These are phyloP conservation scores for Apiospora kogelbergensis DNA, from an alignment of 2,329 filamentous ascomycete genomes.

Conservation along the genomic window DNA sequence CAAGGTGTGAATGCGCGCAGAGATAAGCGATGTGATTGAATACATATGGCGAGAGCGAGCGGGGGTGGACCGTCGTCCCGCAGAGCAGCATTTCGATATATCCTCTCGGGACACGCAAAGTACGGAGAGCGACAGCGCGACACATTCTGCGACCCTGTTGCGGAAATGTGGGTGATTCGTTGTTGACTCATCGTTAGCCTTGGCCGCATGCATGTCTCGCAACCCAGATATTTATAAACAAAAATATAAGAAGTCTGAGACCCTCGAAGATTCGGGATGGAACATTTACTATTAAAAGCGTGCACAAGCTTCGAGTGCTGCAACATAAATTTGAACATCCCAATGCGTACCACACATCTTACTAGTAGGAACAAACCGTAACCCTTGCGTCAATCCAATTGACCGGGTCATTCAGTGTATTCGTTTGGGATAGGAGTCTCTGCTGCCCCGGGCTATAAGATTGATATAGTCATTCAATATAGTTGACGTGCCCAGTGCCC, in stretches of 20 bases:
- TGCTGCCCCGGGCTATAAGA: neutral
- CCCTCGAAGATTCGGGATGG: neutral
- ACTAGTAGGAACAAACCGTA: neutral
- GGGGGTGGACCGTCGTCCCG: neutral
- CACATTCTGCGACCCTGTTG: neutral
- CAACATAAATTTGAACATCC: neutral
- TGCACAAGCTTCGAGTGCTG: neutral
- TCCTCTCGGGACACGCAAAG: neutral
- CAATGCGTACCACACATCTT: neutral
- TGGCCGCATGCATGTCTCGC: neutral
- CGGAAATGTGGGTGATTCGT: neutral
- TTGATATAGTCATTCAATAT: neutral
- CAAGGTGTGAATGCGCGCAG: neutral
- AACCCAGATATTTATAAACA: neutral
- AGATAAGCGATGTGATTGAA: neutral
- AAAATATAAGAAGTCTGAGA: neutral
- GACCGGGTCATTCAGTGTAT: neutral
- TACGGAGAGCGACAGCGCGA: neutral
- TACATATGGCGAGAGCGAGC: neutral
- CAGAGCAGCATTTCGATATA: neutral
- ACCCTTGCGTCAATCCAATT: neutral
- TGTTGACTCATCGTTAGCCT: neutral
- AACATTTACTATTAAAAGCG: neutral
- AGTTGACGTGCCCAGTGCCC: neutral
- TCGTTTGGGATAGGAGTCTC: neutral